These are phyloP conservation scores for Uronychia setigera DNA, from an alignment of 73 alveolate species.

Conservation along the genomic window DNA sequence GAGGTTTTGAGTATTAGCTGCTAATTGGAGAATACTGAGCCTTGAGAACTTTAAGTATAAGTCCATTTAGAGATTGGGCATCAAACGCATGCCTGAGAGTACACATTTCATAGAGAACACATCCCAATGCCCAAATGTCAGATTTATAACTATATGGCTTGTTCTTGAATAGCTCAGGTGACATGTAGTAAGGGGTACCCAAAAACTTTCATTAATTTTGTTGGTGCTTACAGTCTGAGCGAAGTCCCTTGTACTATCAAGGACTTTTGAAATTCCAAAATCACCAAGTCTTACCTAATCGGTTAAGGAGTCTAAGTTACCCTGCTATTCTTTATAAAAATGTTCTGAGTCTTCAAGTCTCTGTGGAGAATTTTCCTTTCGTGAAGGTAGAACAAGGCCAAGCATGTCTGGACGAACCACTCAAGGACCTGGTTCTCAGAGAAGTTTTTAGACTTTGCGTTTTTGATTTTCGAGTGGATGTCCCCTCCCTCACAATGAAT, in stretches of 20 bases:
- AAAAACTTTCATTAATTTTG: too few species aligned
- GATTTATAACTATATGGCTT: conserved; percentile 96
- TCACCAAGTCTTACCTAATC: conserved; percentile 93
- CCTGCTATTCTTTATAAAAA: conserved; percentile 93
- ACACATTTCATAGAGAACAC: conserved; percentile 98
- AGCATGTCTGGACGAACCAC: conserved; percentile 95
- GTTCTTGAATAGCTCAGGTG: conserved; percentile 98
- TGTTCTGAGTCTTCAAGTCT: conserved; percentile 97
- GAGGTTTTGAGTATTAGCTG: conserved; percentile 84
- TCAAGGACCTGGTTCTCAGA: conserved; percentile 90
- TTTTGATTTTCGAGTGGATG: conserved; percentile 91
- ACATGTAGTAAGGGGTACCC: conserved; percentile 98
- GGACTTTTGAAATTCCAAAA: conserved; percentile 98
- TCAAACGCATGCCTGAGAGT: conserved; percentile 98
- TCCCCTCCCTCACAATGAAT: conserved; percentile 99
- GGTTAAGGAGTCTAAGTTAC: background rate
- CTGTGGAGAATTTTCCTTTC: conserved; percentile 98
- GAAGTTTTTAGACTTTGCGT: conserved; percentile 92
- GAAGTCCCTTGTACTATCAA: conserved; percentile 94
- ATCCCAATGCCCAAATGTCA: conserved; percentile 99
- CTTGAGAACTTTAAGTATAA: conserved; percentile 93
- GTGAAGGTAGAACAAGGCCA: conserved; percentile 96
- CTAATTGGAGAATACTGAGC: conserved; percentile 95
- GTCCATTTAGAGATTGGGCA: conserved; percentile 97
- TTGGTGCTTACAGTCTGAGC: conserved; percentile 90